These are phyloP conservation scores for Aspergillus nidulans DNA, from an alignment of 495 filamentous ascomycete genomes.

Conservation along the genomic window DNA sequence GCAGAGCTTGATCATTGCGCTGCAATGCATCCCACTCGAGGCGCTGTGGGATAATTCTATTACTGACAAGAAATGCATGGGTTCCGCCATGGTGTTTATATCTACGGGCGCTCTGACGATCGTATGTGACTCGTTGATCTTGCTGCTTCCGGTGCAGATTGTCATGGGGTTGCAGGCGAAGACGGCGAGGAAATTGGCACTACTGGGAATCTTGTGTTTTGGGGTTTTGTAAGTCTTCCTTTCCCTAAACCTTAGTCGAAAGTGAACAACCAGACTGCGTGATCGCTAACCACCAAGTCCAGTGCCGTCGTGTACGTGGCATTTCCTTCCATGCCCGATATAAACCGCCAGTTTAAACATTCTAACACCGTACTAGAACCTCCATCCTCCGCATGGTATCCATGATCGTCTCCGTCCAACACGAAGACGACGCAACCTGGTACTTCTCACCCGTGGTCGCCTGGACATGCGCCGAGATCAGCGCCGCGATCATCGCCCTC, in stretches of 20 bases:
- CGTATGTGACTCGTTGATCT: constrained; percentile 15
- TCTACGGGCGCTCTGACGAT: constrained; percentile 16
- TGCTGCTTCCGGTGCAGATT: constrained; percentile 15
- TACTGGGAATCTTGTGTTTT: constrained; percentile 14
- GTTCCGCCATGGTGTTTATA: constrained; percentile 10
- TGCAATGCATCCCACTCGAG: constrained; percentile 19
- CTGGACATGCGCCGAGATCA: constrained; percentile 16
- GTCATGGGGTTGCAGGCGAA: constrained; percentile 12
- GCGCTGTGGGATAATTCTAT: constrained; percentile 11
- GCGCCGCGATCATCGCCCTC: constrained; percentile 18
- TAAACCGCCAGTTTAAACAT: neutral
- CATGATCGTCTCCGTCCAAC: constrained; percentile 14
- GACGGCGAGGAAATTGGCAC: constrained; percentile 5
- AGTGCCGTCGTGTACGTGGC: constrained; percentile 11
- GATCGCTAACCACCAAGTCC: neutral
- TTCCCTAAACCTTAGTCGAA: neutral
- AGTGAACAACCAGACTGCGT: neutral
- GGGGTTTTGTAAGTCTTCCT: constrained; percentile 15
- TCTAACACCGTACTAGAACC: constrained; percentile 10
- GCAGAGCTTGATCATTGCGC: constrained; percentile 17
- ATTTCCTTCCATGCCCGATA: neutral
- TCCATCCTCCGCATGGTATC: constrained; percentile 18
- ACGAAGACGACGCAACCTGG: constrained; percentile 17
- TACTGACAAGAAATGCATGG: constrained; percentile 10
- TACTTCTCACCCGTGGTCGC: constrained; percentile 21